Evolutionary conservation across 2,329 filamentous ascomycete species (phyloP), one percentile per base, ranked within the genome.

Genomic region (Penicillium sp.): DNA sequence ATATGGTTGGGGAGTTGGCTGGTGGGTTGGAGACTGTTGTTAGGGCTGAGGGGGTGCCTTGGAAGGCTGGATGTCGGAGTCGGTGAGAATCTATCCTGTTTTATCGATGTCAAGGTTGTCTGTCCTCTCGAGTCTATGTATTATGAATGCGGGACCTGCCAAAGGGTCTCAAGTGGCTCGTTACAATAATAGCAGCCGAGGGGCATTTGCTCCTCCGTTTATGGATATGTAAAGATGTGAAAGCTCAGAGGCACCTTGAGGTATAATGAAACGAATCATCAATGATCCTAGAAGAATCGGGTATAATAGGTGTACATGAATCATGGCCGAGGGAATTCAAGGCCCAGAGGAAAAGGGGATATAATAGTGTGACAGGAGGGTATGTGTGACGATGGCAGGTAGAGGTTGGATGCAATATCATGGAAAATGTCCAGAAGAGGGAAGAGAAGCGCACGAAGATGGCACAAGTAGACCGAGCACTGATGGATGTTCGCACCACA

Each of bases 1-100:
- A 41, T 0, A 87, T 90, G 58, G 78, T 84, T 53, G 76, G 81
- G 46, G 80, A 79, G 46, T 71, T 80, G 14, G 86, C 84, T 0
- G 80, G 77, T 0, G 88, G 89, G 0, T 80, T 92, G 33, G 91
- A 96, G 74, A 97, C 91, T 3, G 81, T 96, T 1, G 78, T 93
- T 6, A 68, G 83, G 42, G 90, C 92, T 0, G 73, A 80, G 49
- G 82, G 87, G 35, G 82, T 95, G 8, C 72, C 64, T 4, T 63
- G 58, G 56, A 63, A 60, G 31, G 37, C 44, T 41, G 59, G 59
- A 2, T 59, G 58, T 48, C 53, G 38, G 22, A 45, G 44, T 30
- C 22, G 33, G 29, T 14, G 42, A 54, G 16, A 36, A 19, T 33
- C 13, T 9, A 33, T 14, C 2, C 16, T 27, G 35, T 45, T 5